Conservation (phyloP, 257 asterid genomes). For the Salvia rosmarinus region DNA sequence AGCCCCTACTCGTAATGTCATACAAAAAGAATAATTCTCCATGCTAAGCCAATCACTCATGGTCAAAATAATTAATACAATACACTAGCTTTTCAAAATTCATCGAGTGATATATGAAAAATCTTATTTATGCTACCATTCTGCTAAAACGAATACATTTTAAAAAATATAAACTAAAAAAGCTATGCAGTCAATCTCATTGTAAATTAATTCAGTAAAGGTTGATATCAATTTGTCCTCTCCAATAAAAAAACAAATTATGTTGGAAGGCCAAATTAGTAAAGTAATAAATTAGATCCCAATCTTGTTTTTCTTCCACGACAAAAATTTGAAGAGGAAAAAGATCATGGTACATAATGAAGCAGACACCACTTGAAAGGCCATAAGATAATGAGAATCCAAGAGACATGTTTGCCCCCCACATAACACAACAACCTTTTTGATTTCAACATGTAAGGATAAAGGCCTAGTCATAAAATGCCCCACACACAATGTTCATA, state of each 20-base stretch:
- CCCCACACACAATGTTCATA: constrained; percentile 39
- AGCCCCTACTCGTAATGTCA: no score
- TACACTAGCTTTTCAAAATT: no score
- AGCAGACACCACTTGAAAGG: constrained; percentile 40
- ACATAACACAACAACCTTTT: constrained; percentile 37
- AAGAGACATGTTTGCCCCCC: constrained; percentile 50
- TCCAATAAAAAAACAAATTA: not conserved
- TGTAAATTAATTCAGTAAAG: constrained; percentile 18
- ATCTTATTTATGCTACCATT: no score
- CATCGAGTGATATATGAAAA: no score
- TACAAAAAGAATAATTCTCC: no score
- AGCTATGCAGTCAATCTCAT: not conserved
- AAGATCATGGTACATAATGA: constrained; percentile 35
- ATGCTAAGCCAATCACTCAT: no score
- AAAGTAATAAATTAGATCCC: constrained; percentile 3
- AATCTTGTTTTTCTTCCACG: constrained; percentile 10
- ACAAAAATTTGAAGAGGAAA: not conserved
- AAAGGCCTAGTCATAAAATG: constrained; percentile 33
- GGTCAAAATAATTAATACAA: no score
- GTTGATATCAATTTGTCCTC: constrained; percentile 20
- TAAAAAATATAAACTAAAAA: no score
- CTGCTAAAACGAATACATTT: no score
- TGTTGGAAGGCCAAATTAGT: constrained; percentile 18
- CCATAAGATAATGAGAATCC: constrained; percentile 47
- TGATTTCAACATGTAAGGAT: constrained; percentile 39